Base-by-base conservation (phyloP, 441 rosid species). In the Euphorbia celastroides region DNA sequence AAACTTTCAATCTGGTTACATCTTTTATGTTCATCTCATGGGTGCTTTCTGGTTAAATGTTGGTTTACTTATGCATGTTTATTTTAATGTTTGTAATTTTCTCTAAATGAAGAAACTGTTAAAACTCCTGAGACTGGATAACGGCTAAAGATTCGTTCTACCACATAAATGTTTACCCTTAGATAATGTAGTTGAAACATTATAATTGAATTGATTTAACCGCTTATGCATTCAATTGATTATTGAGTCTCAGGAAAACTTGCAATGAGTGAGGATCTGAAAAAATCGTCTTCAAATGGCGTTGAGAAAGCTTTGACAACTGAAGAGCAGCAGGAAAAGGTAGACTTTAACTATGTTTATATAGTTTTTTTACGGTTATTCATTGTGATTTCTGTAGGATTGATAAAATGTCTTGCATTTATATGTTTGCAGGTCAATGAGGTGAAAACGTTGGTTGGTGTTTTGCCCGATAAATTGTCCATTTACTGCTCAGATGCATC, bases 401-500 rank as follows among this genome's bases (percentile, higher is more conserved):
- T 27, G 58, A 34, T 41, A 27, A 10, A 36, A 28, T 27, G 62
- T 67, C 60, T 55, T 27, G n/a, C 64, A 44, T 28, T 44, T 34
- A 3, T 34, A 34, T 66, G 30, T 66, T 55, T 77, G 68, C 82
- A 91, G 95, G 81, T 86, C 57, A 85, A 77, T 74, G 99, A 89
- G 71, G 60, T 93, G 68, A 82, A 80, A 70, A 91, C 66, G 75
- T 75, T 81, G 74, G 62, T 93, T 57, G 97, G 93, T 16, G 75
- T 75, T 19, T 74, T 86, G 66, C 84, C 93, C 0, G 95, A 85
- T 66, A 89, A 86, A 70, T 78, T 84, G 62, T 74, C 83, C 32
- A 69, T 76, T 59, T 89, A 82, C 75, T 93, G 93, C 72, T 86
- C 95, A 7, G 93, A 91, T 74, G 88, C 82, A 27, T 71, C 92